Conservation (phyloP, 768 basidiomycete genomes). For the Suillus variegatus region DNA sequence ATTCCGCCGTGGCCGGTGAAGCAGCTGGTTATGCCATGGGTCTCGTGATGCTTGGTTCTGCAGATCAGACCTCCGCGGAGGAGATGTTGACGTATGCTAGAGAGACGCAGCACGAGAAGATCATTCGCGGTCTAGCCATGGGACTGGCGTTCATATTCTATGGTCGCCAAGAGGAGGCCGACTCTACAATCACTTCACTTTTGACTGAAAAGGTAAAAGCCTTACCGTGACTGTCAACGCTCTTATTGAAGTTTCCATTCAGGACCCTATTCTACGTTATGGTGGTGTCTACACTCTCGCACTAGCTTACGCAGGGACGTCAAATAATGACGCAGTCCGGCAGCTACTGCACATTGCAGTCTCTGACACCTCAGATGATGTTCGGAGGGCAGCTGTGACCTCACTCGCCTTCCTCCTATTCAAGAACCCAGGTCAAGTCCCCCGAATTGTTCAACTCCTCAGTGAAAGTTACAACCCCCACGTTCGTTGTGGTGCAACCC, state of each 20-base stretch:
- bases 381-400: slow-evolving; percentile 94
- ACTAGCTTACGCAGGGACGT: slow-evolving; percentile 94
- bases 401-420: slow-evolving; percentile 95
- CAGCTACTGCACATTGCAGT: slow-evolving; percentile 94
- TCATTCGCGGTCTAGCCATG: slow-evolving; percentile 92
- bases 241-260: slow-evolving; percentile 14
- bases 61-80: slow-evolving; percentile 70
- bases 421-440: slow-evolving; percentile 95
- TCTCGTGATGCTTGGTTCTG: slow-evolving; percentile 96
- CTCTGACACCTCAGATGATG: slow-evolving; percentile 97
- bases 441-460: slow-evolving; percentile 92
- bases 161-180: slow-evolving; percentile 90
- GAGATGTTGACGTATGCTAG: slow-evolving; percentile 97
- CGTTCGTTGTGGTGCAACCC: slow-evolving; percentile 94
- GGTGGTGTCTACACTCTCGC: slow-evolving; percentile 97
- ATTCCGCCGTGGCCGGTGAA: slow-evolving; percentile 95
- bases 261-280: slow-evolving; percentile 97
- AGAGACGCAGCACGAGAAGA: slow-evolving; percentile 99
- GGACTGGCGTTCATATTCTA: slow-evolving; percentile 93
- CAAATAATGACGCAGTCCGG: slow-evolving; percentile 91
- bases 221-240: background rate
- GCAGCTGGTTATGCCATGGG: slow-evolving; percentile 98
- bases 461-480: slow-evolving; percentile 99
- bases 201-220: slow-evolving; percentile 79
- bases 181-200: slow-evolving; percentile 74